phyloP scores from a whole-genome alignment of 192 early-diverging fungal genomes.

The Backusella tarrabulga region DNA sequence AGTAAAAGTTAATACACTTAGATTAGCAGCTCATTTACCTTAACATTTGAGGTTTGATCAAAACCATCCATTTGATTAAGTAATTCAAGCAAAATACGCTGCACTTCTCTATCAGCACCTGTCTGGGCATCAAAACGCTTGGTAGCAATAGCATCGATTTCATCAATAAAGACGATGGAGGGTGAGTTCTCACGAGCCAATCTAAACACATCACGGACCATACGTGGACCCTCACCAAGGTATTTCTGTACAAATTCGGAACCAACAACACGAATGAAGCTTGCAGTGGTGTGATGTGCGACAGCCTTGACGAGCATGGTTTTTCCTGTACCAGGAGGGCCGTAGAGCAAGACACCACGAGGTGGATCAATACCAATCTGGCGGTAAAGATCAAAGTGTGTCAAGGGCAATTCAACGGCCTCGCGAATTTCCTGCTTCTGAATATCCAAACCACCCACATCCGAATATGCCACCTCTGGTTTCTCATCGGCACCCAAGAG shows the following conservation, averaged over 20 bases:
- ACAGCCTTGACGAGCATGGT: conserved; percentile 99
- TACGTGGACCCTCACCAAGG: conserved; percentile 94
- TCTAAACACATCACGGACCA: conserved; percentile 97
- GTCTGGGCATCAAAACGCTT: conserved; percentile 99
- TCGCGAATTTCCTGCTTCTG: conserved; percentile 94
- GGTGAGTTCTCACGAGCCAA: conserved; percentile 97
- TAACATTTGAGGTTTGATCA: conserved; percentile 96
- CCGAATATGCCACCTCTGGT: conserved; percentile 78
- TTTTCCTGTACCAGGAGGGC: conserved; percentile 98
- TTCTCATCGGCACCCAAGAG: conserved; percentile 79
- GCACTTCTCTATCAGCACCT: conserved; percentile 98
- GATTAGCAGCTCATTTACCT: conserved; percentile 46
- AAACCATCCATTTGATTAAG: conserved; percentile 99
- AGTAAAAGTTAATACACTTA: neutral
- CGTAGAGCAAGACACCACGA: conserved; percentile 96
- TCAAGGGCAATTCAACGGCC: conserved; percentile 96
- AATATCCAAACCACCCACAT: conserved; percentile 86
- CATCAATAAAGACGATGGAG: conserved; percentile 97
- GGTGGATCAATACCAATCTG: conserved; percentile 99
- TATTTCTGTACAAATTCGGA: conserved; percentile 99
- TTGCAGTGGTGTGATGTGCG: conserved; percentile 95
- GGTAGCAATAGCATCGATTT: conserved; percentile 98
- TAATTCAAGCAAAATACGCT: conserved; percentile 95
- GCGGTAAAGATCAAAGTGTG: conserved; percentile 96
- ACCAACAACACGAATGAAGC: conserved; percentile 96